Evolutionary conservation across 2,329 filamentous ascomycete species (phyloP).

Genomic region (Sarocladium brachiariae): DNA sequence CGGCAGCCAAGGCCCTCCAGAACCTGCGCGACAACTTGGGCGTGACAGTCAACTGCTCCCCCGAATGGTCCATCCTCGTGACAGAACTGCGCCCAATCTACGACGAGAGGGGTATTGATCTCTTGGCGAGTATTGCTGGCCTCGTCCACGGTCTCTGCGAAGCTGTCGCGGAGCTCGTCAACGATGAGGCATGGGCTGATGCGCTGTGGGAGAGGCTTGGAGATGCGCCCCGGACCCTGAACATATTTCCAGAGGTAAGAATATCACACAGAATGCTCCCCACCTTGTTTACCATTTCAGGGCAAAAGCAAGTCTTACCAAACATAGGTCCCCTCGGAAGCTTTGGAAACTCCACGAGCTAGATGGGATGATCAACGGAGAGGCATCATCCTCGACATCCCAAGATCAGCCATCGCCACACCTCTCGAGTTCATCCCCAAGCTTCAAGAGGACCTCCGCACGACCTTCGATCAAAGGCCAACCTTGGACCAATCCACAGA

Average conservation of each 20-base stretch:
- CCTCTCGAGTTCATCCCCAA: conserved; percentile 1
- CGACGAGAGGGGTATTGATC: conserved; percentile 4
- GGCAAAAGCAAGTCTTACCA: too few species aligned
- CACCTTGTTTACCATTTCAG: too few species aligned
- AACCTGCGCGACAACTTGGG: background rate
- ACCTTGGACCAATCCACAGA: background rate
- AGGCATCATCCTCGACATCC: conserved; percentile 1
- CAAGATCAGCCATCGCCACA: background rate
- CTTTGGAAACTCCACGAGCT: background rate
- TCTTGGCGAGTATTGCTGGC: background rate
- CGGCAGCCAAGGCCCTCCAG: background rate
- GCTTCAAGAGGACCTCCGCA: background rate
- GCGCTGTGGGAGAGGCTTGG: background rate
- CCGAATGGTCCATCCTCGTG: conserved; percentile 3
- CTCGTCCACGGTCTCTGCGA: background rate
- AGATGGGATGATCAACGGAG: background rate
- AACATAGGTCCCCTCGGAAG: background rate
- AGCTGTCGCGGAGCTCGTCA: background rate
- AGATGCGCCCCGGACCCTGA: background rate
- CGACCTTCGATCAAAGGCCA: background rate
- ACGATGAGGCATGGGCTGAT: conserved; percentile 3
- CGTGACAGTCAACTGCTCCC: background rate
- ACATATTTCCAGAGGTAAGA: background rate
- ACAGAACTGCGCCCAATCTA: background rate
- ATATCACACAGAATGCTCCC: background rate